Conservation (phyloP, 2,329 filamentous ascomycete species). For the Albifimbria verrucaria region DNA sequence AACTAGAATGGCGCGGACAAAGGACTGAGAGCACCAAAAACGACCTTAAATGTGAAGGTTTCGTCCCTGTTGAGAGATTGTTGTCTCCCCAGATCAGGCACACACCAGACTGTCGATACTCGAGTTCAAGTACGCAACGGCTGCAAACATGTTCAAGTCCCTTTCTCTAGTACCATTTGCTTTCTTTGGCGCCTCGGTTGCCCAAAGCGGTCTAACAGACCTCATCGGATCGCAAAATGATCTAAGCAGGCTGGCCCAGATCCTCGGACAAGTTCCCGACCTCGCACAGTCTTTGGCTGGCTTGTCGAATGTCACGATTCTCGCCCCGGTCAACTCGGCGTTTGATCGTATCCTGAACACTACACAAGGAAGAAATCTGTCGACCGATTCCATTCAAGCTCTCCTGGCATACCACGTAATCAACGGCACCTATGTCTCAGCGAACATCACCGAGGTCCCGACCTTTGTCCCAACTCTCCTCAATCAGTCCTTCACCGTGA, state of each 20-base stretch:
- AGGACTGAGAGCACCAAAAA: too few species aligned
- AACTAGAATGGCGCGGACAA: too few species aligned
- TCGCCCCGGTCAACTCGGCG: background rate
- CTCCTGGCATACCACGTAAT: slow-evolving; percentile 59
- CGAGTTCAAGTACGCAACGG: background rate
- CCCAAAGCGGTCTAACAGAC: background rate
- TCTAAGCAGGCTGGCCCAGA: background rate
- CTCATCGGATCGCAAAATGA: background rate
- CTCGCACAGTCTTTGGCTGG: background rate
- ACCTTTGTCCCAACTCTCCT: slow-evolving; percentile 40
- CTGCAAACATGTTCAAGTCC: background rate
- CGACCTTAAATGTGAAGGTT: too few species aligned
- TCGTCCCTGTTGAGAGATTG: too few species aligned
- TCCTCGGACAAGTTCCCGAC: background rate
- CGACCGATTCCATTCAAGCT: slow-evolving; percentile 33
- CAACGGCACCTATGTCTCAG: slow-evolving; percentile 36
- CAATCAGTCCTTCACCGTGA: slow-evolving; percentile 34
- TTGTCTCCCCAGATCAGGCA: too few species aligned
- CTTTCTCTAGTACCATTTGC: background rate
- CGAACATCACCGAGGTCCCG: slow-evolving; percentile 25
- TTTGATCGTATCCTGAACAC: background rate
- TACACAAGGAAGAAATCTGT: slow-evolving; percentile 32
- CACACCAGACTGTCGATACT: too few species aligned
- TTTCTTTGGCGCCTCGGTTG: background rate
- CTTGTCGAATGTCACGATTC: background rate